Conservation (phyloP, 768 basidiomycete genomes). For the Tulasnella sp. region DNA sequence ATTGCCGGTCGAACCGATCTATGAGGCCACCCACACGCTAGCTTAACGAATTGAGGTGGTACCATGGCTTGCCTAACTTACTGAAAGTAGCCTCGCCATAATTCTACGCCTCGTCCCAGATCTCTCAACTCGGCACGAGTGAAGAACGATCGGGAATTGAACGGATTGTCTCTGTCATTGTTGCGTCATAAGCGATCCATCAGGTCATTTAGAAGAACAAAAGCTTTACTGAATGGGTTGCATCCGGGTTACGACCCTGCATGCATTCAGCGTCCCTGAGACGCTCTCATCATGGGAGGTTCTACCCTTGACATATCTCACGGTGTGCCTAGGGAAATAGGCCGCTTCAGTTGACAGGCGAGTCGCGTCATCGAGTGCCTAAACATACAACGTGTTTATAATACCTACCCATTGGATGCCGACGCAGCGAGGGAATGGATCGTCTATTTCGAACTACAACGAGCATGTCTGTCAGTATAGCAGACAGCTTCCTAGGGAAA, state of each 20-base stretch:
- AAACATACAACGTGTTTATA: neutral
- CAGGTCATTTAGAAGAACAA: too few relatives aligned
- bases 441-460: neutral
- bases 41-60: neutral
- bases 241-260: slow-evolving; percentile 71
- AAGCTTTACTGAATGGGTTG: slow-evolving; percentile 45
- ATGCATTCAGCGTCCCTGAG: slow-evolving; percentile 40
- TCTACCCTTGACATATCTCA: slow-evolving; percentile 44
- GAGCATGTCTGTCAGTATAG: neutral
- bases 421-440: neutral
- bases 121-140: slow-evolving; percentile 44
- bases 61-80: slow-evolving; percentile 20
- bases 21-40: too few relatives aligned
- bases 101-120: slow-evolving; percentile 49
- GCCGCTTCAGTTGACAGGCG: too few relatives aligned
- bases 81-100: slow-evolving; percentile 79
- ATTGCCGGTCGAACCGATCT: slow-evolving; percentile 57
- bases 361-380: too few relatives aligned
- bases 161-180: slow-evolving; percentile 47
- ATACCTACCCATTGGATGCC: neutral
- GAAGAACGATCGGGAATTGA: slow-evolving; percentile 68
- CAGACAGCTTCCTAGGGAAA: neutral
- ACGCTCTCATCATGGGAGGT: slow-evolving; percentile 63
- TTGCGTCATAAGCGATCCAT: too few relatives aligned
- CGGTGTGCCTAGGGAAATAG: slow-evolving; percentile 44